phyloP scores from a whole-genome alignment of 2,329 filamentous ascomycete species.

The Ophiostoma tasmaniense region DNA sequence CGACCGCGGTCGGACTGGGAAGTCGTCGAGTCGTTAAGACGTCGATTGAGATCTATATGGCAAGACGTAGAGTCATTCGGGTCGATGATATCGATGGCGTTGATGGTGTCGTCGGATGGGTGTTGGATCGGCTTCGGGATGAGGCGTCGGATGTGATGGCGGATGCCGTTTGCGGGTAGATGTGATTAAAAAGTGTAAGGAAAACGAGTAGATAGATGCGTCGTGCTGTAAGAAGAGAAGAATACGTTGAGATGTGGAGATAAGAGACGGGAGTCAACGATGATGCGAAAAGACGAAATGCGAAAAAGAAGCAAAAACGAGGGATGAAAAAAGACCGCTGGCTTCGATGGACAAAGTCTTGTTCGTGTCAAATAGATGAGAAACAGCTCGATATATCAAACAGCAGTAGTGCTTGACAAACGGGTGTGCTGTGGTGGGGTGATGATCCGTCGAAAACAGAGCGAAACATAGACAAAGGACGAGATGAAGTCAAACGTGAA shows the following conservation, averaged over 20 bases:
- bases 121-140: conserved; percentile 1
- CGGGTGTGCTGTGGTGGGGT: not conserved
- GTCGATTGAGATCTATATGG: not conserved
- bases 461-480: not conserved
- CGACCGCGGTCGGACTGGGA: not conserved
- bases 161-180: not conserved
- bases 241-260: not conserved
- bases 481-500: conserved; percentile 11
- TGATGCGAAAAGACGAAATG: not conserved
- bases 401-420: not conserved
- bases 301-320: not conserved
- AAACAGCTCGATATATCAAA: not conserved
- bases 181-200: not conserved
- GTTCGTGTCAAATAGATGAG: not conserved
- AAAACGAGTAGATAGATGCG: conserved; percentile 1
- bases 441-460: not conserved
- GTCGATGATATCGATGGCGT: not conserved
- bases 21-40: not conserved
- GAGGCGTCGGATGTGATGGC: not conserved
- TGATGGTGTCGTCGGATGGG: not conserved
- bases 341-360: not conserved
- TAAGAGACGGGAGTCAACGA: not conserved
- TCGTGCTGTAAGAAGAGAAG: not conserved
- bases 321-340: not conserved
- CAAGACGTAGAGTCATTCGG: not conserved